Conservation (phyloP, 1,284 basidiomycete species). For the Clitocybe nebularis region DNA sequence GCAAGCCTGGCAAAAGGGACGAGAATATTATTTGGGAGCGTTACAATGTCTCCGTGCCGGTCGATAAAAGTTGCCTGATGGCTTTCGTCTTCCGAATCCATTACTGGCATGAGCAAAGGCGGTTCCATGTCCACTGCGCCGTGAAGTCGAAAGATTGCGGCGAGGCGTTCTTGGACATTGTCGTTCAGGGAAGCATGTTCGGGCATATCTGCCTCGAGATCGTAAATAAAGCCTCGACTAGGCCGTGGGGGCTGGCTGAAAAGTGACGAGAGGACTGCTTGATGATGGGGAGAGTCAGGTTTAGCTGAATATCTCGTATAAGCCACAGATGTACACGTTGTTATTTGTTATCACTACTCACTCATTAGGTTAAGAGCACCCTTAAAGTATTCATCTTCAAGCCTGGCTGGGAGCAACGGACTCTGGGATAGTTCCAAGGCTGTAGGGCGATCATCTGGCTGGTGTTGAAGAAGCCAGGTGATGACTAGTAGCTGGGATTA, state of each 20-base stretch:
- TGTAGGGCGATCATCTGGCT: conserved; percentile 77
- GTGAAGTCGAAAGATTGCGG: conserved; percentile 79
- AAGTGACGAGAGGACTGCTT: conserved; percentile 65
- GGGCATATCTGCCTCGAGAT: conserved; percentile 63
- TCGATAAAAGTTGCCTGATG: conserved; percentile 76
- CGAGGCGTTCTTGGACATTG: conserved; percentile 75
- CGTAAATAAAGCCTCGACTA: conserved; percentile 76
- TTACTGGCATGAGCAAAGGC: conserved; percentile 76
- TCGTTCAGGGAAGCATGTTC: conserved; percentile 75
- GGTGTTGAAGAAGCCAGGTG: conserved; percentile 78
- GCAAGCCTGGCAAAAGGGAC: conserved; percentile 85
- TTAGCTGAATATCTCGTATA: conserved; percentile 42
- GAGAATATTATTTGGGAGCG: conserved; percentile 75
- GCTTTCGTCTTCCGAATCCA: conserved; percentile 55
- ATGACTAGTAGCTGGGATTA: conserved; percentile 51
- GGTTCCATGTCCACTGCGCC: conserved; percentile 88
- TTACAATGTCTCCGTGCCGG: conserved; percentile 77
- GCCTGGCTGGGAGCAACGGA: conserved; percentile 65
- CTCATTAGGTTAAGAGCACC: conserved; percentile 78
- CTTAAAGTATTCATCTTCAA: conserved; percentile 85
- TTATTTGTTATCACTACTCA: no score
- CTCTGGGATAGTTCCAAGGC: conserved; percentile 86
- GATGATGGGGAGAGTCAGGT: conserved; percentile 69
- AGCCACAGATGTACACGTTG: conserved; percentile 49
- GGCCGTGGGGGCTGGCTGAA: conserved; percentile 69